Conservation (phyloP, 331 rosid species). For the Arachis monticola region DNA sequence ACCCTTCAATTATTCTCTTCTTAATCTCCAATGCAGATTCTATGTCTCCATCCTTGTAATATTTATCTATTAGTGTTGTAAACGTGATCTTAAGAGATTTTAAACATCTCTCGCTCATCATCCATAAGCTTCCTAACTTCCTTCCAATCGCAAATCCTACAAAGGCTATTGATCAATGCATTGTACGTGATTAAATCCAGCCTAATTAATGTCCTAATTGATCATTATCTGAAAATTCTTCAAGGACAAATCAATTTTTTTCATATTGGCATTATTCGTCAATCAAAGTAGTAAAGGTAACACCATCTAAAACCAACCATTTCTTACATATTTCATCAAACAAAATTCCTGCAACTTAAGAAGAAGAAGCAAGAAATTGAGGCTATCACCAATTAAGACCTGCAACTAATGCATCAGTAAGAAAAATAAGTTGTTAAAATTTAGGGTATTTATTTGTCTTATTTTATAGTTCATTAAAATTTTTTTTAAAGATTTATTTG, state of each 20-base stretch:
- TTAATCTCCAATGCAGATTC: conserved; percentile 66
- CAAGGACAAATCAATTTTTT: conserved; percentile 63
- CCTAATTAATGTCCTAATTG: neutral
- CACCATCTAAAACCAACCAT: conserved; percentile 66
- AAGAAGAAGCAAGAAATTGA: no score
- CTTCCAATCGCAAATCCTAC: no score
- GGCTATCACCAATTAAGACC: no score
- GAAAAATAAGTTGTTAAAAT: no score
- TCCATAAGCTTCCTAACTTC: neutral
- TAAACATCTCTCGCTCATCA: conserved; percentile 59
- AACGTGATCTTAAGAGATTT: conserved; percentile 78
- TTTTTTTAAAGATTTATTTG: no score
- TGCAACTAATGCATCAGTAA: no score
- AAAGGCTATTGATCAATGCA: no score
- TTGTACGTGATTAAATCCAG: no score
- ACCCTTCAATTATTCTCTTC: conserved; percentile 57
- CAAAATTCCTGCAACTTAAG: conserved; percentile 47
- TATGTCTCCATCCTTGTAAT: conserved; percentile 77
- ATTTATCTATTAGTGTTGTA: conserved; percentile 83
- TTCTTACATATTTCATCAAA: conserved; percentile 73
- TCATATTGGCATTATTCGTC: conserved; percentile 70
- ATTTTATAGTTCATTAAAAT: no score
- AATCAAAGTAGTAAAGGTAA: conserved; percentile 74
- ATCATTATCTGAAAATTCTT: conserved; percentile 70
- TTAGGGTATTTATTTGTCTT: no score